Evolutionary conservation across 2,329 filamentous ascomycete species (phyloP).

Genomic region (Bipolaris cookei): DNA sequence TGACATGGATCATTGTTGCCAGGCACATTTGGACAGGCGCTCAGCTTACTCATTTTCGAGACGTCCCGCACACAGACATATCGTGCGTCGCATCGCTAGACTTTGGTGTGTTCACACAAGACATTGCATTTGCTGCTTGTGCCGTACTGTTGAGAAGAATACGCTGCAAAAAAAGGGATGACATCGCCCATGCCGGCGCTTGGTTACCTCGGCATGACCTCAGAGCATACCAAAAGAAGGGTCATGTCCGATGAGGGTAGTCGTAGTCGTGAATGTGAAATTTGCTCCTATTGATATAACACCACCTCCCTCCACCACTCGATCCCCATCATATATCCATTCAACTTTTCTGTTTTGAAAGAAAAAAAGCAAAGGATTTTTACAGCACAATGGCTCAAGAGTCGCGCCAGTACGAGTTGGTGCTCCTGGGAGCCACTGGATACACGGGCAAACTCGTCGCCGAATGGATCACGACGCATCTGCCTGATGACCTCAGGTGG

Average conservation of each 20-base stretch:
- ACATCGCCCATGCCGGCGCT: constrained; percentile 12
- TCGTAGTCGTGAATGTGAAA: constrained; percentile 17
- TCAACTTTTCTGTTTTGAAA: constrained; percentile 13
- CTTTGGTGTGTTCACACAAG: background rate
- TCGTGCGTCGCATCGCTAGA: background rate
- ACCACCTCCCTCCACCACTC: background rate
- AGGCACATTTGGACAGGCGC: background rate
- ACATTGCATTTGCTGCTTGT: background rate
- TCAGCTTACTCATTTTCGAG: background rate
- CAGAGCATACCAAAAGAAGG: constrained; percentile 29
- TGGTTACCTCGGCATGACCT: constrained; percentile 29
- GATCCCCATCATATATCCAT: constrained; percentile 8
- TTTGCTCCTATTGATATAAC: constrained; percentile 15
- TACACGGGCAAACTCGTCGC: constrained; percentile 82
- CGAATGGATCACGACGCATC: constrained; percentile 72
- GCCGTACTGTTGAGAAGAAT: background rate
- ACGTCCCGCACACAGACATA: background rate
- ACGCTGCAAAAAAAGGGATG: background rate
- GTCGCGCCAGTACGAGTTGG: constrained; percentile 65
- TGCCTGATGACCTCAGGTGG: constrained; percentile 83
- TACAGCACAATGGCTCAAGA: constrained; percentile 33
- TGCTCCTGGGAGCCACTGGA: constrained; percentile 73
- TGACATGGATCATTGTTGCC: background rate
- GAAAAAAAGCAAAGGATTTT: background rate
- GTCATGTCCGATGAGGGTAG: constrained; percentile 24